These are phyloP conservation scores for Rhodotorula glutinis DNA, from an alignment of 1,284 basidiomycete genomes.

Conservation along the genomic window DNA sequence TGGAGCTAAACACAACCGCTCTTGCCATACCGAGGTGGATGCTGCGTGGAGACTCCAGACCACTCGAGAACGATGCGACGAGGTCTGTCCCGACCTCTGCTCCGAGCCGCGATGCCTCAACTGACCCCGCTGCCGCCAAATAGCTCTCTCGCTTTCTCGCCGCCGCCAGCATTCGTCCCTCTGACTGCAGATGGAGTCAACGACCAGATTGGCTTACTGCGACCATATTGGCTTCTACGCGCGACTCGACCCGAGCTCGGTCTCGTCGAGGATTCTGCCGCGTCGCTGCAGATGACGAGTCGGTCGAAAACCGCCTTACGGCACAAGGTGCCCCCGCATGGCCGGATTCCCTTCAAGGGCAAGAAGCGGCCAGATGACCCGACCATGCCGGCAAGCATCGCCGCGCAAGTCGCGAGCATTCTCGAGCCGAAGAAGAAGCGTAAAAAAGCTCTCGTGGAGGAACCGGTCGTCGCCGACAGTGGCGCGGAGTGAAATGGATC, in stretches of 20 bases:
- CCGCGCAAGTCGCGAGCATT: not conserved
- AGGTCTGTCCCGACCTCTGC: slow-evolving; percentile 2
- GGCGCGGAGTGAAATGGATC: slow-evolving; percentile 1
- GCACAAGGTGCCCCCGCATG: slow-evolving; percentile 28
- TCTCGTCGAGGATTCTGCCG: slow-evolving; percentile 36
- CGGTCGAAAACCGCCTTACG: slow-evolving; percentile 15
- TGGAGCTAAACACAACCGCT: slow-evolving; percentile 68
- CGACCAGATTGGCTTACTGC: slow-evolving; percentile 79
- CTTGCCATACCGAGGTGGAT: slow-evolving; percentile 76
- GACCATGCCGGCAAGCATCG: slow-evolving; percentile 12
- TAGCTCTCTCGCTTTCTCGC: slow-evolving; percentile 57
- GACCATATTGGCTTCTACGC: slow-evolving; percentile 58
- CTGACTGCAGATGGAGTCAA: slow-evolving; percentile 64
- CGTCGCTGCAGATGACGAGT: not conserved
- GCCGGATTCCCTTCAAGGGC: slow-evolving; percentile 34
- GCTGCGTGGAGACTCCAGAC: slow-evolving; percentile 63
- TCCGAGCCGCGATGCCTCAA: slow-evolving; percentile 45
- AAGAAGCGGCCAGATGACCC: slow-evolving; percentile 24
- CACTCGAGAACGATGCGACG: slow-evolving; percentile 1
- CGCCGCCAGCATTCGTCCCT: slow-evolving; percentile 73
- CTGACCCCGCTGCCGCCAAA: slow-evolving; percentile 43
- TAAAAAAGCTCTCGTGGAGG: not conserved
- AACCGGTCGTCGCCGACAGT: not conserved
- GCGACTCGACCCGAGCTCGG: slow-evolving; percentile 24
- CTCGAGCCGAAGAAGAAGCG: slow-evolving; percentile 15